Percentiles rank a stretch among this genome's conserved stretches.
Evolutionary conservation across 768 basidiomycete genomes (phyloP).

Genomic region (Termitomyces titanicus): DNA sequence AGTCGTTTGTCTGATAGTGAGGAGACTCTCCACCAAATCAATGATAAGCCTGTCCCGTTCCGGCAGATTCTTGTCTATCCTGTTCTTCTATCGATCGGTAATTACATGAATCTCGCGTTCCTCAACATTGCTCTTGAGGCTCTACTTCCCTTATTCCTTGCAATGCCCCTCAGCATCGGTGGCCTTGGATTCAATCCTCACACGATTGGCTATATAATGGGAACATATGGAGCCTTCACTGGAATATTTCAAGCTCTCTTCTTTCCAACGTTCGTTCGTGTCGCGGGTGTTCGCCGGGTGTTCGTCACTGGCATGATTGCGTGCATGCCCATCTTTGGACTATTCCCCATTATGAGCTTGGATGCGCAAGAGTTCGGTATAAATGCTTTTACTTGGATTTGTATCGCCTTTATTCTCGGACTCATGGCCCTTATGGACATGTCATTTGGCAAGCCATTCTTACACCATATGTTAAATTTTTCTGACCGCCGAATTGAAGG

Average conservation of each 20-base stretch:
- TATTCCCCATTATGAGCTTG: slow-evolving; percentile 41
- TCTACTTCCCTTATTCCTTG: slow-evolving; percentile 64
- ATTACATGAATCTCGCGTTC: slow-evolving; percentile 65
- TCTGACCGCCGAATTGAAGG: slow-evolving; percentile 29
- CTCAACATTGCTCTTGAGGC: slow-evolving; percentile 45
- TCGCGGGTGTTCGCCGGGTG: slow-evolving; percentile 35
- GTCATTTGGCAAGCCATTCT: slow-evolving; percentile 30
- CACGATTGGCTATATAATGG: slow-evolving; percentile 59
- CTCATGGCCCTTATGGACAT: slow-evolving; percentile 35
- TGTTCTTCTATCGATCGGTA: slow-evolving; percentile 63
- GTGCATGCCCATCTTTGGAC: slow-evolving; percentile 30
- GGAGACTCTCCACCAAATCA: background rate
- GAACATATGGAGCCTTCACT: slow-evolving; percentile 32
- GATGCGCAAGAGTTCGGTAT: slow-evolving; percentile 30
- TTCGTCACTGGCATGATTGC: slow-evolving; percentile 33
- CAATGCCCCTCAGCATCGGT: slow-evolving; percentile 66
- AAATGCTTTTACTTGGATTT: slow-evolving; percentile 29
- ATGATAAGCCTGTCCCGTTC: slow-evolving; percentile 35
- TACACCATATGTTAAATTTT: background rate
- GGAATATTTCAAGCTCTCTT: slow-evolving; percentile 36
- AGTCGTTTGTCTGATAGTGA: slow-evolving; percentile 9
- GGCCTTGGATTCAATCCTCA: slow-evolving; percentile 62
- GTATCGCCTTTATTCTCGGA: slow-evolving; percentile 24
- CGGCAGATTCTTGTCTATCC: slow-evolving; percentile 42
- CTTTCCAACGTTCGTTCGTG: slow-evolving; percentile 32